Base-by-base conservation (phyloP, 495 filamentous ascomycete species). In the Emericellopsis terricola region DNA sequence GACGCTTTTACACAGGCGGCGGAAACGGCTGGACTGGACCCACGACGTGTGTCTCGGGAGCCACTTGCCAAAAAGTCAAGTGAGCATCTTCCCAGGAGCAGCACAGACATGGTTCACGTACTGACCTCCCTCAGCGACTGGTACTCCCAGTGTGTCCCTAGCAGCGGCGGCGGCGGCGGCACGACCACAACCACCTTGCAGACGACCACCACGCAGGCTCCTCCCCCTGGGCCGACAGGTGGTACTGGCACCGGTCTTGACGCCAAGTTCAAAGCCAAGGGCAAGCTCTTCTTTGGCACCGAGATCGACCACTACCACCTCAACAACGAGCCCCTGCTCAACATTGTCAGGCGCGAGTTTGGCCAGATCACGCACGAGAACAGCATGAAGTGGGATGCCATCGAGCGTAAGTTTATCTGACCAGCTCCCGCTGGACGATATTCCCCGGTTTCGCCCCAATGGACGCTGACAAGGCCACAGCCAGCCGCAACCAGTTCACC, bases 321-420 rank as follows among this genome's bases (percentile, higher is more conserved):
- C 23, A 26, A 26, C 23, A 26, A 26, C 23, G 6, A 26, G 23
- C 23, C 23, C 23, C 23, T 26, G 23, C 6, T 11, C 23, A 26
- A 26, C 23, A 26, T 26, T 11, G 23, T 26, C 23, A 26, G 11
- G 23, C 6, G 23, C 23, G 11, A 11, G 6, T 71, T 69, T 31
- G 65, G 65, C 8, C 56, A 62, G 30, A 51, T 68, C 37, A 71
- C 67, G 0, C 65, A 62, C 0, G 65, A 55, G 19, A 71, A 71
- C 41, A 54, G 60, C 19, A 57, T 61, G 51, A 71, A 65, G 51
- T 67, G 62, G 61, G 62, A 64, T 38, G 48, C 62, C 19, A 60
- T 52, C 16, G 57, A 69, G 31, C 59, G 59, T 8, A 26, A 6
- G 23, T 26, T 11, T 26, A 6, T n/a, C n/a, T n/a, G n/a, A n/a